phyloP scores from a whole-genome alignment of 2,329 filamentous ascomycete species.

The Botrytis galanthina region DNA sequence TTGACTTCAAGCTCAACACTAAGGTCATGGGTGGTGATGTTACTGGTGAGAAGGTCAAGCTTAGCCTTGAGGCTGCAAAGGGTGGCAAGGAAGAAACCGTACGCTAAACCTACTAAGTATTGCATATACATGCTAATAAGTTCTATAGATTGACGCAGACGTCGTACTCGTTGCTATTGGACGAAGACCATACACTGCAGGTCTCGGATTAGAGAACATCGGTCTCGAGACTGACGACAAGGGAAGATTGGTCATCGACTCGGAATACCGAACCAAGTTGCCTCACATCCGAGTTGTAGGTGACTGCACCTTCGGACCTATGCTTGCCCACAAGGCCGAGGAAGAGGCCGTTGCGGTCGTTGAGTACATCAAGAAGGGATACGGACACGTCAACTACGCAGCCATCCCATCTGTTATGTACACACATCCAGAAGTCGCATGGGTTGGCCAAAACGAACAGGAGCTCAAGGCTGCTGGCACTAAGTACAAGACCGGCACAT shows the following conservation, averaged over 20 bases:
- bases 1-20: constrained; percentile 97
- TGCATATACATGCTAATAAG: constrained; percentile 8
- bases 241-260: constrained; percentile 94
- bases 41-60: constrained; percentile 71
- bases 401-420: constrained; percentile 99
- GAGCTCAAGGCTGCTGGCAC: constrained; percentile 87
- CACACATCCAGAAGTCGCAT: constrained; percentile 96
- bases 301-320: constrained; percentile 94
- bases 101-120: constrained; percentile 41
- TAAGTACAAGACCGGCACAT: constrained; percentile 89
- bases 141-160: constrained; percentile 78
- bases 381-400: constrained; percentile 98
- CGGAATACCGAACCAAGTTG: constrained; percentile 96
- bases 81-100: constrained; percentile 92
- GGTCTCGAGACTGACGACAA: constrained; percentile 89
- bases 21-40: constrained; percentile 89
- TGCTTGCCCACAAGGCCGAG: constrained; percentile 99
- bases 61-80: constrained; percentile 88
- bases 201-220: constrained; percentile 90
- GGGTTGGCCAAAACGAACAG: constrained; percentile 97
- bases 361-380: constrained; percentile 96
- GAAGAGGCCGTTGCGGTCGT: constrained; percentile 94
- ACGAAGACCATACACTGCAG: constrained; percentile 88
- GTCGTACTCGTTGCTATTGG: constrained; percentile 97
- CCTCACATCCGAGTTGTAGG: constrained; percentile 96